Percentiles rank a stretch among this genome's conserved stretches.
Evolutionary conservation across 2,329 filamentous ascomycete species (phyloP).

Genomic region (Apiospora phragmitis): DNA sequence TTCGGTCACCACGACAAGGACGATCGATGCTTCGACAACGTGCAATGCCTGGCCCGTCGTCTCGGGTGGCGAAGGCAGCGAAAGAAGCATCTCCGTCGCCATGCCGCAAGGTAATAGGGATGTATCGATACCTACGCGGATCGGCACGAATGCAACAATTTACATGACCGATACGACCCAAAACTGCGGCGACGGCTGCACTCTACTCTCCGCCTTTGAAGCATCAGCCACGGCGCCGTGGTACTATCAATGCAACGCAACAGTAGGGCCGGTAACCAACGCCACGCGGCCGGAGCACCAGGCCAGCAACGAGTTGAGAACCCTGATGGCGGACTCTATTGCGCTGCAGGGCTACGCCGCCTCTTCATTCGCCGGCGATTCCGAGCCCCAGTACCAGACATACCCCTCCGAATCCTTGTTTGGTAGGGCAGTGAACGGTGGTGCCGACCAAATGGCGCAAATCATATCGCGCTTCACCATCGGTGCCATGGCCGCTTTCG

Average conservation of each 20-base stretch:
- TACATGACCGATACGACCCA: constrained; percentile 34
- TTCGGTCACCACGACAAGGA: constrained; percentile 34
- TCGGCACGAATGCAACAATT: constrained; percentile 36
- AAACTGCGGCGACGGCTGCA: constrained; percentile 28
- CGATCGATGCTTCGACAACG: constrained; percentile 27
- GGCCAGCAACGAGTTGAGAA: constrained; percentile 35
- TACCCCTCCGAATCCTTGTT: constrained; percentile 43
- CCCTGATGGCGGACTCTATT: constrained; percentile 37
- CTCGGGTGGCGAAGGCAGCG: constrained; percentile 31
- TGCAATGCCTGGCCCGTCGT: constrained; percentile 35
- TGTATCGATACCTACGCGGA: constrained; percentile 9
- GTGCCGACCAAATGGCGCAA: constrained; percentile 33
- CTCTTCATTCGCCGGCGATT: constrained; percentile 22
- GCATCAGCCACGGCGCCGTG: constrained; percentile 36
- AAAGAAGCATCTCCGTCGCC: constrained; percentile 28
- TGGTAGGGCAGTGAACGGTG: constrained; percentile 35
- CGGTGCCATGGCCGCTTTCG: constrained; percentile 35
- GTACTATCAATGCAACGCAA: constrained; percentile 44
- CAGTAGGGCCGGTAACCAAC: constrained; percentile 32
- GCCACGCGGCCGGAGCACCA: constrained; percentile 37
- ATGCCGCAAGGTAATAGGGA: constrained; percentile 6
- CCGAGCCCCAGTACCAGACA: constrained; percentile 35
- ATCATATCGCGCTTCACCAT: constrained; percentile 37
- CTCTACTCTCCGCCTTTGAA: constrained; percentile 38
- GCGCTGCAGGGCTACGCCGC: constrained; percentile 40